phyloP scores from a whole-genome alignment of 805 yeast genomes.

The Pichia kluyveri region DNA sequence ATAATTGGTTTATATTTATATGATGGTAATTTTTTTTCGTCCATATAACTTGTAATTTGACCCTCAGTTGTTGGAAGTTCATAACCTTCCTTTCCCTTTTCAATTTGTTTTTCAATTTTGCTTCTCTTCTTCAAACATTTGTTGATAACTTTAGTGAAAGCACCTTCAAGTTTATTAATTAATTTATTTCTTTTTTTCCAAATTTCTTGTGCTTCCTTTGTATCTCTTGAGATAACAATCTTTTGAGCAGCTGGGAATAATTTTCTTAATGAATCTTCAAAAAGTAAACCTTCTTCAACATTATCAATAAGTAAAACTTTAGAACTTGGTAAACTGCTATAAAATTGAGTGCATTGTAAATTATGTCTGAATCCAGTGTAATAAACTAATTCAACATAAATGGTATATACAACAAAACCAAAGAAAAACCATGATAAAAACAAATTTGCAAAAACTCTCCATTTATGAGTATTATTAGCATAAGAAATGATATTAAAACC shows the following conservation, averaged over 20 bases:
- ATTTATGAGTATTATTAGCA: constrained; percentile 52
- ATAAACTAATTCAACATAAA: constrained; percentile 67
- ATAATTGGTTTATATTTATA: constrained; percentile 62
- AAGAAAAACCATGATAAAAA: constrained; percentile 69
- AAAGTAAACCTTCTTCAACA: constrained; percentile 37
- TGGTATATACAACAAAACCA: constrained; percentile 53
- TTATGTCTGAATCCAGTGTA: constrained; percentile 68
- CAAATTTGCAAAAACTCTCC: constrained; percentile 65
- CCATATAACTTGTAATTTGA: constrained; percentile 53
- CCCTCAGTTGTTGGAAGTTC: constrained; percentile 48
- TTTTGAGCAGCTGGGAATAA: constrained; percentile 56
- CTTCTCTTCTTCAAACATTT: constrained; percentile 50
- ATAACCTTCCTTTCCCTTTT: constrained; percentile 31
- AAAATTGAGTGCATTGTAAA: constrained; percentile 61
- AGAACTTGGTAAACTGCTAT: constrained; percentile 59
- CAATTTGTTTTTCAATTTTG: constrained; percentile 39
- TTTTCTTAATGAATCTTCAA: constrained; percentile 42
- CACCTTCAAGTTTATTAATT: constrained; percentile 51
- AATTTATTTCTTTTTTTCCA: constrained; percentile 58
- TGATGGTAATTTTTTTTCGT: constrained; percentile 72
- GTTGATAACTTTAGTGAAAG: constrained; percentile 49
- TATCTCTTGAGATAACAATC: constrained; percentile 58
- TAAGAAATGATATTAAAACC: constrained; percentile 63
- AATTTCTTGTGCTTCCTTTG: constrained; percentile 43
- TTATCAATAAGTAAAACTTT: constrained; percentile 69